Base-by-base conservation (phyloP, 2,329 filamentous ascomycete species). In the Aureobasidium sp. region DNA sequence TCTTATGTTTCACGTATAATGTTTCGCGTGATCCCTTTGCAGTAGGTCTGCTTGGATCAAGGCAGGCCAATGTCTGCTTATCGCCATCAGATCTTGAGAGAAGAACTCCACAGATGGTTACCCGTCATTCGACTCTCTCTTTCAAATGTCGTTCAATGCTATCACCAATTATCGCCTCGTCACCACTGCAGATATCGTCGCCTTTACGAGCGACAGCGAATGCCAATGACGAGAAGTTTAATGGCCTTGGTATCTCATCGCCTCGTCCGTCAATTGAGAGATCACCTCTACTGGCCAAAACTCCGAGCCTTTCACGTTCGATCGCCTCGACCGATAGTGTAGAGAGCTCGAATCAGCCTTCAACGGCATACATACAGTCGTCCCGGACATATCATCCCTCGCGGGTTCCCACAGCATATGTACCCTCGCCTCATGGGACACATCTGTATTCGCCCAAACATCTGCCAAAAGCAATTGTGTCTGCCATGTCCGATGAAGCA, bases 1-100 rank as follows among this genome's bases (percentile, higher is more conserved):
- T 48, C n/a, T 30, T 58, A n/a, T 58, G 54, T 39, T 37, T 58
- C 16, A 58, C 54, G 6, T 58, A 58, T 32, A 58, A 58, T 34
- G 25, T 48, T 15, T 58, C 54, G 21, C 25, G 47, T 13, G 54
- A 58, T 39, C 42, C 54, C 6, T 58, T 48, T 9, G 21, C 54
- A 58, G 54, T 42, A 36, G 54, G 54, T 7, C 42, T 58, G 54
- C 47, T 58, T 39, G 54, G 54, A 47, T 48, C 54, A 37, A 29
- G 21, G 25, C 42, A 29, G 25, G 11, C 32, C 8, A 27, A 32
- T 13, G 32, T 58, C 32, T 58, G 42, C 32, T 16, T 58, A 10
- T 48, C 54, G 10, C 32, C 42, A 48, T 39, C 54, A 11, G 54
- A 58, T 30, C 39, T 58, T 9, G 16, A 36, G 25, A 47, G 42